Percentiles rank a stretch among this genome's conserved stretches.
Evolutionary conservation across 2,329 filamentous ascomycete genomes (phyloP).

Genomic region (Pleurostoma richardsiae): DNA sequence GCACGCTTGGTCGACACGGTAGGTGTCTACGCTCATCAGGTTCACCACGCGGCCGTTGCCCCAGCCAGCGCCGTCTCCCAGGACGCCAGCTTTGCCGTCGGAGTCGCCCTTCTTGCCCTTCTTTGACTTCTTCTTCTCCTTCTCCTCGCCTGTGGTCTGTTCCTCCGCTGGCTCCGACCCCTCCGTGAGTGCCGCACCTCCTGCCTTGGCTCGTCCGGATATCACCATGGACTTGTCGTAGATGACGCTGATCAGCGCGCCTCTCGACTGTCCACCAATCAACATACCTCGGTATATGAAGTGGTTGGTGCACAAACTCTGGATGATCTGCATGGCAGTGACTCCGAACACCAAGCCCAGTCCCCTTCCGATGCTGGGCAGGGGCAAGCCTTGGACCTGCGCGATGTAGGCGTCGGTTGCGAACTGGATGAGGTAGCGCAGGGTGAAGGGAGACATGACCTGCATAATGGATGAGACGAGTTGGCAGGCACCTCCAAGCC

Average conservation of each 20-base stretch:
- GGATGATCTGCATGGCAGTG: conserved; percentile 76
- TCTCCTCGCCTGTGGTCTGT: conserved; percentile 38
- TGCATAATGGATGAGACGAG: conserved; percentile 69
- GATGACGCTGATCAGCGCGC: conserved; percentile 76
- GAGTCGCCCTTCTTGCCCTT: conserved; percentile 15
- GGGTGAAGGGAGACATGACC: conserved; percentile 77
- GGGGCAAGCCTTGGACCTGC: conserved; percentile 36
- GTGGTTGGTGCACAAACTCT: conserved; percentile 79
- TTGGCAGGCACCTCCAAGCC: conserved; percentile 75
- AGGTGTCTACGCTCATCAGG: conserved; percentile 92
- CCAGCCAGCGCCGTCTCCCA: conserved; percentile 77
- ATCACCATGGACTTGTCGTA: conserved; percentile 92
- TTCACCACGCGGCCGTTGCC: conserved; percentile 88
- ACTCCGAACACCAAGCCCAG: conserved; percentile 82
- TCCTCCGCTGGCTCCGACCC: conserved; percentile 29
- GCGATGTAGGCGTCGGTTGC: conserved; percentile 74
- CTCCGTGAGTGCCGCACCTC: conserved; percentile 42
- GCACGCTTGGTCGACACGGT: conserved; percentile 82
- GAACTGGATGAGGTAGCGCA: conserved; percentile 83
- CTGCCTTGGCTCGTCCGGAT: conserved; percentile 82
- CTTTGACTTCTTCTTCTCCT: conserved; percentile 28
- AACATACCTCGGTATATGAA: conserved; percentile 93
- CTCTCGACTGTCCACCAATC: conserved; percentile 78
- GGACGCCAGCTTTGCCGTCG: conserved; percentile 41
- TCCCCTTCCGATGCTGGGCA: conserved; percentile 68